phyloP scores from a whole-genome alignment of 805 yeast genomes.

The Clavispora santaluciae region DNA sequence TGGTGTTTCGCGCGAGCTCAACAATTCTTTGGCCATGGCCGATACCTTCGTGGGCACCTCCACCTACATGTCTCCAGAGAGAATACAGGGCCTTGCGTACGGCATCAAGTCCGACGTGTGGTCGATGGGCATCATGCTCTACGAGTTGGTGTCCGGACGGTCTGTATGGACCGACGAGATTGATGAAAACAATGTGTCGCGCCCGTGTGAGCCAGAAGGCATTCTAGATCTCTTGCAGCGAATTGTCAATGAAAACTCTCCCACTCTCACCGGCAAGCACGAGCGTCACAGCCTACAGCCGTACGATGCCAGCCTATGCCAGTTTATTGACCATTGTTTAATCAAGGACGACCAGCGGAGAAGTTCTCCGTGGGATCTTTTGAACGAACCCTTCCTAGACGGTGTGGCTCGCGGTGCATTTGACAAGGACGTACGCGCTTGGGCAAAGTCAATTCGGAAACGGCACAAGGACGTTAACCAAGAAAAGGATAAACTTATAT shows the following conservation, averaged over 20 bases:
- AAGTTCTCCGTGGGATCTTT: slow-evolving; percentile 67
- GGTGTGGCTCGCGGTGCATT: slow-evolving; percentile 27
- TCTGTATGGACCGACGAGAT: slow-evolving; percentile 62
- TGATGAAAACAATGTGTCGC: slow-evolving; percentile 18
- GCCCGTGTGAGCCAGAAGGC: slow-evolving; percentile 58
- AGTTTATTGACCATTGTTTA: slow-evolving; percentile 71
- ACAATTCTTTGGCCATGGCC: slow-evolving; percentile 79
- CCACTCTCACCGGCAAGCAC: slow-evolving; percentile 44
- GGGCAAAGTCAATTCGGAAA: slow-evolving; percentile 40
- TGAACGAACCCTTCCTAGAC: slow-evolving; percentile 33
- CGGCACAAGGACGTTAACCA: slow-evolving; percentile 24
- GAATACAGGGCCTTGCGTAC: slow-evolving; percentile 92
- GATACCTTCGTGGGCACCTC: slow-evolving; percentile 98
- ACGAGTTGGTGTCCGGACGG: slow-evolving; percentile 81
- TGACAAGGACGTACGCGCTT: slow-evolving; percentile 34
- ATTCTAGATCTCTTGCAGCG: slow-evolving; percentile 86
- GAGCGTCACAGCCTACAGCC: slow-evolving; percentile 21
- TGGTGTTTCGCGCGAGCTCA: slow-evolving; percentile 90
- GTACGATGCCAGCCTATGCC: slow-evolving; percentile 49
- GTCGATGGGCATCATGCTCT: slow-evolving; percentile 89
- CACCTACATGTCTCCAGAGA: slow-evolving; percentile 93
- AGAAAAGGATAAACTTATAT: background rate
- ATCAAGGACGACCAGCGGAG: slow-evolving; percentile 63
- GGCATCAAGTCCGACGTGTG: slow-evolving; percentile 96
- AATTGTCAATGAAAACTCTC: slow-evolving; percentile 91